Percentiles rank a stretch among this genome's conserved stretches.
Conservation (phyloP, 768 basidiomycete genomes). For the Panaeolus cyanescens region DNA sequence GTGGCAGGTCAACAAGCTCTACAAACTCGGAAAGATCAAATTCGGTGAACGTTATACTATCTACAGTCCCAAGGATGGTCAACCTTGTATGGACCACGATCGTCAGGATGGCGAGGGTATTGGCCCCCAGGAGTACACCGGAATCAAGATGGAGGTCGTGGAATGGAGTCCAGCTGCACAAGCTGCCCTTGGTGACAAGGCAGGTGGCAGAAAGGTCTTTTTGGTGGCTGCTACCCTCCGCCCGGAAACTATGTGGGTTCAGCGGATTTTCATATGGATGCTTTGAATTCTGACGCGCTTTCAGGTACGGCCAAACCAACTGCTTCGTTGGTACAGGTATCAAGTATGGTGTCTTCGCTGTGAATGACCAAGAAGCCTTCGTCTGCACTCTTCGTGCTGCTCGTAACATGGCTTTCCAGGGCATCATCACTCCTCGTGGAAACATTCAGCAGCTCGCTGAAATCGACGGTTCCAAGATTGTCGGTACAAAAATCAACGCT, state of each 20-base stretch:
- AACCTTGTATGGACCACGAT: constrained; percentile 99
- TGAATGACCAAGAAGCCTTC: constrained; percentile 85
- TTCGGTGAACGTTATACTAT: constrained; percentile 98
- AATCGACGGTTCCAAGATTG: constrained; percentile 74
- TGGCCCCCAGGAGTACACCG: constrained; percentile 95
- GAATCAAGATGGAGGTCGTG: constrained; percentile 90
- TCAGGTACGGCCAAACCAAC: constrained; percentile 96
- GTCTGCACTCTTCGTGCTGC: constrained; percentile 88
- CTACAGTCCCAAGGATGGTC: constrained; percentile 97
- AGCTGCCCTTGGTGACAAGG: constrained; percentile 61
- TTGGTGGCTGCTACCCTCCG: constrained; percentile 96
- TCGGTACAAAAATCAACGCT: constrained; percentile 90
- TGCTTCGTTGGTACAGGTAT: constrained; percentile 91
- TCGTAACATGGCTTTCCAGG: constrained; percentile 98
- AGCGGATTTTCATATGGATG: constrained; percentile 5
- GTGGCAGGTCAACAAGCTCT: constrained; percentile 96
- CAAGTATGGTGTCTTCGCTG: constrained; percentile 92
- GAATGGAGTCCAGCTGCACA: constrained; percentile 79
- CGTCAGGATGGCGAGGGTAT: constrained; percentile 92
- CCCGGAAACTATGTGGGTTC: constrained; percentile 90
- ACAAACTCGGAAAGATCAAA: constrained; percentile 88
- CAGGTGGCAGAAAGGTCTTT: constrained; percentile 80
- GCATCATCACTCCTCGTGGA: constrained; percentile 71
- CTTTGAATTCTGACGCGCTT: constrained; percentile 6
- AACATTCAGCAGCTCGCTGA: constrained; percentile 73